Percentiles rank a stretch among this genome's conserved stretches.
phyloP scores from a whole-genome alignment of 2,329 filamentous ascomycete species.

The Daldinia sp. region DNA sequence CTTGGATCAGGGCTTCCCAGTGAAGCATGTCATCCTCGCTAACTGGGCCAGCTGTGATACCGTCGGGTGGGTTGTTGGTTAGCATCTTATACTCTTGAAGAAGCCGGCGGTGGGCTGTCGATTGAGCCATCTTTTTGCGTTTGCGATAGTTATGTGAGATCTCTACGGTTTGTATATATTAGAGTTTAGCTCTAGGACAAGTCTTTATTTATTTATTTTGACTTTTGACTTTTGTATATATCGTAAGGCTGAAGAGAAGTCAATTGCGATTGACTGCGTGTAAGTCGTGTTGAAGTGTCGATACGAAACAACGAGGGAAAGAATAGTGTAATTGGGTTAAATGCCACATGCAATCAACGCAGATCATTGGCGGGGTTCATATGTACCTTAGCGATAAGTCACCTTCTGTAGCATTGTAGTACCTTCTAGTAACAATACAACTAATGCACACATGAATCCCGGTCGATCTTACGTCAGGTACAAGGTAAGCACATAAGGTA shows the following conservation, averaged over 20 bases:
- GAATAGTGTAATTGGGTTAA: background rate
- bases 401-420: background rate
- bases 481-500: no score
- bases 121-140: constrained; percentile 63
- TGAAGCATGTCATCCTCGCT: constrained; percentile 94
- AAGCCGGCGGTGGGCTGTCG: constrained; percentile 80
- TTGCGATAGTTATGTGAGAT: background rate
- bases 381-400: background rate
- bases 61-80: constrained; percentile 94
- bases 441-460: background rate
- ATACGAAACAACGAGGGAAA: constrained; percentile 3
- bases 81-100: constrained; percentile 97
- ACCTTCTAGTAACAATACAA: background rate
- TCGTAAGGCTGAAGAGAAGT: background rate
- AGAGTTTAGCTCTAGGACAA: background rate
- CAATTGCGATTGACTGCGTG: no score
- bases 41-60: constrained; percentile 93
- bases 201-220: background rate
- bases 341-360: background rate
- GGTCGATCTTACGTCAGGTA: background rate
- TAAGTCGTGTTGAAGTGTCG: background rate
- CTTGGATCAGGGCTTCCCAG: constrained; percentile 97
- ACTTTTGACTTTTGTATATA: background rate
- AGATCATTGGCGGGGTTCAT: constrained; percentile 30
- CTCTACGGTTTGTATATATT: constrained; percentile 1